Evolutionary conservation across 768 basidiomycete species (phyloP).

Genomic region (Tylopilus sp.): DNA sequence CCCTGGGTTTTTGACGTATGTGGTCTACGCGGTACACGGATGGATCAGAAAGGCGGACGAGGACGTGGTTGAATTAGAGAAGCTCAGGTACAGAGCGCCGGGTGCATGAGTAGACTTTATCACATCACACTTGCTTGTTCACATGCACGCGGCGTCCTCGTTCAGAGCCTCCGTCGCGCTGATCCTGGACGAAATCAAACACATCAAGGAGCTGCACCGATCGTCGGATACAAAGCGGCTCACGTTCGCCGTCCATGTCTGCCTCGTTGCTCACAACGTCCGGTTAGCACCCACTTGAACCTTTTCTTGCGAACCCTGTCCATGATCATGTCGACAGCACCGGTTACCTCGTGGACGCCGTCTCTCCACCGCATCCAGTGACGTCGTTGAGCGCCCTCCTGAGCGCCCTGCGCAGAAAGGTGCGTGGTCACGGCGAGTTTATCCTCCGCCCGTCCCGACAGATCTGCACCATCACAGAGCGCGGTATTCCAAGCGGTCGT

Average conservation of each 20-base stretch:
- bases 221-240: constrained; percentile 11
- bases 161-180: constrained; percentile 20
- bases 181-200: constrained; percentile 12
- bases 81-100: constrained; percentile 50
- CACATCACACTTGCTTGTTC: too few species aligned
- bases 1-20: constrained; percentile 40
- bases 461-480: constrained; percentile 1
- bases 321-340: constrained; percentile 2
- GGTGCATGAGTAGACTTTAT: constrained; percentile 43
- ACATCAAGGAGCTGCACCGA: constrained; percentile 7
- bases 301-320: not conserved
- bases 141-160: constrained; percentile 6
- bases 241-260: constrained; percentile 39
- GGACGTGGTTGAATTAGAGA: constrained; percentile 49
- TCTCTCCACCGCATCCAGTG: constrained; percentile 34
- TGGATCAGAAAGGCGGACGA: constrained; percentile 44
- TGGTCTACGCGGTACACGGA: constrained; percentile 44
- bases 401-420: constrained; percentile 35
- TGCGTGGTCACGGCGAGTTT: constrained; percentile 22
- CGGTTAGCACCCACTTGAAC: constrained; percentile 31
- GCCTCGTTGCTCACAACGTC: constrained; percentile 39
- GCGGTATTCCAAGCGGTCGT: constrained; percentile 39
- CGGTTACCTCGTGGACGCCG: constrained; percentile 53
- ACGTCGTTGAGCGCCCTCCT: constrained; percentile 37
- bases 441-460: not conserved